Evolutionary conservation across 345 rosid species (phyloP).

Genomic region (Corymbia maculata): DNA sequence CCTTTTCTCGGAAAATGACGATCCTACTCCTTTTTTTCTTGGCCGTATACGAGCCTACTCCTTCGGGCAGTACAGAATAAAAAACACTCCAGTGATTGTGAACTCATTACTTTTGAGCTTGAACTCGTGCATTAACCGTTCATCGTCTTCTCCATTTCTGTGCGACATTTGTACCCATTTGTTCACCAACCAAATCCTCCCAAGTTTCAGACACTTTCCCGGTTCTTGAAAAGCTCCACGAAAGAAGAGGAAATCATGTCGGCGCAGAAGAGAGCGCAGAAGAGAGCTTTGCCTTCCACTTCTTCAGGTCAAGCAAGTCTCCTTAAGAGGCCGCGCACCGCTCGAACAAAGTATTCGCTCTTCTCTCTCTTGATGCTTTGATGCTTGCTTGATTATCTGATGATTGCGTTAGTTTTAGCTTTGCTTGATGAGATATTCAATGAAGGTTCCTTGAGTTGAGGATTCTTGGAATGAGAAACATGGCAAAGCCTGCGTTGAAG

Average conservation of each 20-base stretch:
- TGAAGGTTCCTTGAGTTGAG: background rate
- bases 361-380: background rate
- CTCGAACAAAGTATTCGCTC: background rate
- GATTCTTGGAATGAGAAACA: background rate
- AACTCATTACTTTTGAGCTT: background rate
- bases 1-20: background rate
- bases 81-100: background rate
- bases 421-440: background rate
- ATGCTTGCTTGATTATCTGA: background rate
- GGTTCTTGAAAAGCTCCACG: background rate
- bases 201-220: background rate
- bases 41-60: background rate
- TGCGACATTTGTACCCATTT: background rate
- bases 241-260: background rate
- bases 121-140: background rate
- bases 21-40: background rate
- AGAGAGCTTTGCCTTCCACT: background rate
- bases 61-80: fast-evolving
- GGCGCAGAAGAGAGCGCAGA: background rate
- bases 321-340: background rate
- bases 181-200: background rate
- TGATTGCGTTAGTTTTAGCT: background rate
- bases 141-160: background rate
- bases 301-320: background rate
- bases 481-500: background rate